Evolutionary conservation across 108 stramenopile genomes (phyloP).

Genomic region (Nannochloropsis gaditana): DNA sequence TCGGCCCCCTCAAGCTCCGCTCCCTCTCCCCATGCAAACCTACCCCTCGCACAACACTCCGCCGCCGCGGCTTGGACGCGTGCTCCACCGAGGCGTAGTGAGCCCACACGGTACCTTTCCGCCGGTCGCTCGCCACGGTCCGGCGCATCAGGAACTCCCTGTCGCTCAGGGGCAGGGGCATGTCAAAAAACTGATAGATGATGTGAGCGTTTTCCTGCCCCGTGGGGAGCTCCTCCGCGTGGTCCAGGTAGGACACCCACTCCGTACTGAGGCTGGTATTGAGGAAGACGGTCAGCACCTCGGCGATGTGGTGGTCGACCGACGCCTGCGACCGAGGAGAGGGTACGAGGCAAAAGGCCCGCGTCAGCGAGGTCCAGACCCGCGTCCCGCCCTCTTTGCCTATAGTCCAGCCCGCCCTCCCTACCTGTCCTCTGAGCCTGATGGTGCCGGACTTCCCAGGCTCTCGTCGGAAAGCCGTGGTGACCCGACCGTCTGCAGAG

Average conservation of each 20-base stretch:
- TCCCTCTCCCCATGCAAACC: not conserved
- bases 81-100: not conserved
- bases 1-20: not conserved
- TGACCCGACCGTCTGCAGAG: not conserved
- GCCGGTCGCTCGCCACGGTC: not conserved
- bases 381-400: not conserved
- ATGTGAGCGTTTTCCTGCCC: not conserved
- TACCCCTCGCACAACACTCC: not conserved
- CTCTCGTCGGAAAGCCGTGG: not conserved
- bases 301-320: not conserved
- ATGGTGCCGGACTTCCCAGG: not conserved
- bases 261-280: not conserved
- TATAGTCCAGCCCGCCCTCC: not conserved
- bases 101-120: not conserved
- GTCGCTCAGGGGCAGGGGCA: constrained; percentile 1
- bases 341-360: not conserved
- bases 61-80: not conserved
- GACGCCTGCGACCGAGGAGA: not conserved
- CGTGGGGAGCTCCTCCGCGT: not conserved
- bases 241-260: not conserved
- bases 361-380: not conserved
- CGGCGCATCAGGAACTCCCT: not conserved
- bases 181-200: not conserved
- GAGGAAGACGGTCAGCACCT: not conserved
- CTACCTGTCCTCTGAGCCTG: not conserved